These are phyloP conservation scores for Schwanniomyces etchellsii DNA, from an alignment of 1,139 yeast species.

Conservation along the genomic window DNA sequence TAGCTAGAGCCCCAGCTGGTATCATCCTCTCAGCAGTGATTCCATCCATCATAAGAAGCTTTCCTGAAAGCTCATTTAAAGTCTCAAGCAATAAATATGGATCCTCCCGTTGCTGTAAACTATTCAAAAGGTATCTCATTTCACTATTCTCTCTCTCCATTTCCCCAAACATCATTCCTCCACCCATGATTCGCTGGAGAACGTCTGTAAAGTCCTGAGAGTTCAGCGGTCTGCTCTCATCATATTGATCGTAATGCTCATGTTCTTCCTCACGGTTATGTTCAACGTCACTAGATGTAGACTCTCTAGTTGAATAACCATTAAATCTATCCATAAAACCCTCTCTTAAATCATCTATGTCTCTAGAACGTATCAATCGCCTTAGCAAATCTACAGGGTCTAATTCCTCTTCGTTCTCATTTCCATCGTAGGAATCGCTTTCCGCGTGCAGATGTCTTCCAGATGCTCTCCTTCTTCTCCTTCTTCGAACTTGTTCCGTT, in stretches of 20 bases:
- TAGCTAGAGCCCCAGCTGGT: constrained; percentile 56
- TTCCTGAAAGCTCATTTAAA: constrained; percentile 57
- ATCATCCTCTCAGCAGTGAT: constrained; percentile 57
- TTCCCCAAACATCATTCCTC: constrained; percentile 30
- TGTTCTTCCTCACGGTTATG: constrained; percentile 1
- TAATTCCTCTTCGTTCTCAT: constrained; percentile 15
- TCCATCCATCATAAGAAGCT: constrained; percentile 64
- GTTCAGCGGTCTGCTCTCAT: constrained; percentile 3
- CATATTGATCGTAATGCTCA: constrained; percentile 7
- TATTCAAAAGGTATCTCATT: constrained; percentile 35
- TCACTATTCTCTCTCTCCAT: constrained; percentile 20
- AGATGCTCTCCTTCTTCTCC: constrained; percentile 5
- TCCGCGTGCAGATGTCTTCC: constrained; percentile 10
- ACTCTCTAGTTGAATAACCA: not conserved
- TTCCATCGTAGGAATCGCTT: constrained; percentile 13
- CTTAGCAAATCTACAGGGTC: constrained; percentile 22
- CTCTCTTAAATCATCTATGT: constrained; percentile 9
- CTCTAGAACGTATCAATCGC: constrained; percentile 16
- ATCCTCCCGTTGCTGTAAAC: constrained; percentile 40
- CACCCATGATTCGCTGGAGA: constrained; percentile 34
- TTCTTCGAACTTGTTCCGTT: constrained; percentile 17
- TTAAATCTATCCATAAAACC: not conserved
- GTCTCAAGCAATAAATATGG: constrained; percentile 49
- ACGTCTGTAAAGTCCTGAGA: constrained; percentile 28
- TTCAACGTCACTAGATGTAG: not conserved